These are phyloP conservation scores for Blastobotrys niveus DNA, from an alignment of 1,139 yeast species.

Conservation along the genomic window DNA sequence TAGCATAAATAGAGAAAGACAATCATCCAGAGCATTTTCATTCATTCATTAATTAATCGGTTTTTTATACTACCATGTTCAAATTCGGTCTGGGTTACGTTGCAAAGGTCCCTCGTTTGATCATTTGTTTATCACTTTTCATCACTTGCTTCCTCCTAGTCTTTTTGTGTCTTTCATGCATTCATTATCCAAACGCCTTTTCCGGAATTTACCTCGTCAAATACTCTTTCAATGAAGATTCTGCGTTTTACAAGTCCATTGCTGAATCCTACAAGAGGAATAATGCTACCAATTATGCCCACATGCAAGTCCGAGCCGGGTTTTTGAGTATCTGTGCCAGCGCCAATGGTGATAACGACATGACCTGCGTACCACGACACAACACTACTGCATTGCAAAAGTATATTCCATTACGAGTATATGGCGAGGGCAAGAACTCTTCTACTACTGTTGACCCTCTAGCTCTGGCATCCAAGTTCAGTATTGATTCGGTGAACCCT, in stretches of 20 bases:
- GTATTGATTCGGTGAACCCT: constrained; percentile 48
- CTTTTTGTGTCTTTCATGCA: constrained; percentile 51
- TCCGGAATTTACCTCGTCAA: constrained; percentile 45
- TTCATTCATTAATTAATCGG: no score
- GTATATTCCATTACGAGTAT: constrained; percentile 6
- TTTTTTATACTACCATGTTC: constrained; percentile 5
- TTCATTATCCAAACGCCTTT: constrained; percentile 39
- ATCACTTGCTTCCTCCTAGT: constrained; percentile 42
- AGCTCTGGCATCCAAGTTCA: constrained; percentile 40
- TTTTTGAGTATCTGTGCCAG: constrained; percentile 47
- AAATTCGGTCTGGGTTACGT: constrained; percentile 13
- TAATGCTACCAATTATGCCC: constrained; percentile 26
- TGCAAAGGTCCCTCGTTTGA: constrained; percentile 24
- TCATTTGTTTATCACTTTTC: constrained; percentile 33
- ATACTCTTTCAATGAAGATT: constrained; percentile 42
- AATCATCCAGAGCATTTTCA: no score
- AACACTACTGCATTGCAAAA: constrained; percentile 22
- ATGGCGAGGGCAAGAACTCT: not conserved
- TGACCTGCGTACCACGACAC: constrained; percentile 37
- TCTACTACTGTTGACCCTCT: constrained; percentile 37
- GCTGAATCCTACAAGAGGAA: constrained; percentile 29
- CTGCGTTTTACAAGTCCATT: constrained; percentile 39
- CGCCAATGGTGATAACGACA: constrained; percentile 23
- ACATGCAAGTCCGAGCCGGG: constrained; percentile 43
- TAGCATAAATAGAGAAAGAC: no score